Evolutionary conservation across 306 rosid genomes (phyloP).

Genomic region (Lathyrus sativus): DNA sequence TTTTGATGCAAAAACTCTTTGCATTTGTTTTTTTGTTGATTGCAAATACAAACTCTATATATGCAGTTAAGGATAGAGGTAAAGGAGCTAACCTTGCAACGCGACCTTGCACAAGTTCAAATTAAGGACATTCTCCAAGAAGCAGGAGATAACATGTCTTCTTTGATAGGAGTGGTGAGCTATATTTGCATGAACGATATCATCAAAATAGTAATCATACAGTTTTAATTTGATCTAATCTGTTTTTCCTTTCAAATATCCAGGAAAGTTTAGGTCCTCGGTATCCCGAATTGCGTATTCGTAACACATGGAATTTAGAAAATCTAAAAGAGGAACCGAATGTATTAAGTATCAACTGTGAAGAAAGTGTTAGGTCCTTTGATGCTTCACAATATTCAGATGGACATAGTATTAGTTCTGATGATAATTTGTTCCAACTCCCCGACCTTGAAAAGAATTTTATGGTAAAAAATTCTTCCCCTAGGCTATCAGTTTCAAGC

Average conservation of each 20-base stretch:
- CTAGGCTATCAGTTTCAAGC: slow-evolving; percentile 39
- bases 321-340: slow-evolving; percentile 46
- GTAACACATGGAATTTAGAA: slow-evolving; percentile 62
- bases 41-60: slow-evolving; percentile 20
- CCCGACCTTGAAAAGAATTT: slow-evolving; percentile 63
- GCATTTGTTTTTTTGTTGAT: slow-evolving; percentile 16
- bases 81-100: slow-evolving; percentile 59
- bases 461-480: slow-evolving; percentile 49
- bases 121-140: slow-evolving; percentile 69
- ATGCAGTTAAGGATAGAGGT: slow-evolving; percentile 84
- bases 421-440: slow-evolving; percentile 66
- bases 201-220: slow-evolving; percentile 19
- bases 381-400: slow-evolving; percentile 76
- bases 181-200: slow-evolving; percentile 27
- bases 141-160: slow-evolving; percentile 56
- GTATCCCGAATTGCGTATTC: slow-evolving; percentile 66
- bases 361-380: slow-evolving; percentile 61
- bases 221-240: slow-evolving; percentile 30
- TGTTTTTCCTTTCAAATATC: slow-evolving; percentile 36
- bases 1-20: slow-evolving; percentile 8
- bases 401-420: slow-evolving; percentile 69
- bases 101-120: slow-evolving; percentile 74
- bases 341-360: slow-evolving; percentile 38
- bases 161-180: slow-evolving; percentile 55
- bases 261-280: slow-evolving; percentile 59